A percentile compares a stretch with the other conserved stretches of the same genome.
Evolutionary conservation across 108 stramenopile genomes (phyloP).

Genomic region (Fragilaria crotonensis): DNA sequence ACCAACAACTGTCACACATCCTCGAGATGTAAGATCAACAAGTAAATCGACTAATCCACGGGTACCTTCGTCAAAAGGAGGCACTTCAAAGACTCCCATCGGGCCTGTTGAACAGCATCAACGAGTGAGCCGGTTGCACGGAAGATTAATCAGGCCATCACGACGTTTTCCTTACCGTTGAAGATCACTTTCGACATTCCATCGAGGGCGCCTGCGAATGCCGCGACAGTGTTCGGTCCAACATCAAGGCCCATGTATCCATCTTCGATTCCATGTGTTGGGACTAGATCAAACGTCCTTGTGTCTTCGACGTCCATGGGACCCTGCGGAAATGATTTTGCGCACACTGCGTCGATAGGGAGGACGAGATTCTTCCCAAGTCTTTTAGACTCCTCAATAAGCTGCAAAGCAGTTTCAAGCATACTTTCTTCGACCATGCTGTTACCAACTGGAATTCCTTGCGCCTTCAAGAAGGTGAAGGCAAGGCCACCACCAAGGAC

Average conservation of each 20-base stretch:
- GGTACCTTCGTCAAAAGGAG: conserved; percentile 83
- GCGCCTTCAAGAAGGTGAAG: conserved; percentile 94
- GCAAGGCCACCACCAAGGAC: conserved; percentile 96
- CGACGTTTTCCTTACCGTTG: conserved; percentile 40
- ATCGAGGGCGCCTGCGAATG: conserved; percentile 52
- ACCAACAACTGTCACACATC: conserved; percentile 87
- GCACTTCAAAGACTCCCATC: conserved; percentile 95
- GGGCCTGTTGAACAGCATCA: conserved; percentile 50
- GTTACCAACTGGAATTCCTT: conserved; percentile 66
- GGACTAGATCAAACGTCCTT: conserved; percentile 60
- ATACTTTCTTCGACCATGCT: conserved; percentile 89
- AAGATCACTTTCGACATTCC: conserved; percentile 77
- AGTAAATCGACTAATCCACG: conserved; percentile 79
- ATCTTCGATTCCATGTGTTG: conserved; percentile 63
- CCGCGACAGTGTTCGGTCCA: conserved; percentile 77
- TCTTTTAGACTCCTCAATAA: conserved; percentile 53
- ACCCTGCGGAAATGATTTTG: conserved; percentile 50
- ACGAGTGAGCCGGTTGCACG: too few relatives aligned
- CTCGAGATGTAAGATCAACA: conserved; percentile 76
- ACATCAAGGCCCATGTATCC: conserved; percentile 98
- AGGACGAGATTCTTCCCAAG: conserved; percentile 71
- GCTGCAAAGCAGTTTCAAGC: conserved; percentile 79
- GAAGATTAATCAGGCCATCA: background rate
- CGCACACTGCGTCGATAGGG: conserved; percentile 86
- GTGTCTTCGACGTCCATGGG: conserved; percentile 42